Percentiles rank a stretch among this genome's conserved stretches.
Conservation (phyloP, 768 basidiomycete genomes). For the Amanita brunnescens region DNA sequence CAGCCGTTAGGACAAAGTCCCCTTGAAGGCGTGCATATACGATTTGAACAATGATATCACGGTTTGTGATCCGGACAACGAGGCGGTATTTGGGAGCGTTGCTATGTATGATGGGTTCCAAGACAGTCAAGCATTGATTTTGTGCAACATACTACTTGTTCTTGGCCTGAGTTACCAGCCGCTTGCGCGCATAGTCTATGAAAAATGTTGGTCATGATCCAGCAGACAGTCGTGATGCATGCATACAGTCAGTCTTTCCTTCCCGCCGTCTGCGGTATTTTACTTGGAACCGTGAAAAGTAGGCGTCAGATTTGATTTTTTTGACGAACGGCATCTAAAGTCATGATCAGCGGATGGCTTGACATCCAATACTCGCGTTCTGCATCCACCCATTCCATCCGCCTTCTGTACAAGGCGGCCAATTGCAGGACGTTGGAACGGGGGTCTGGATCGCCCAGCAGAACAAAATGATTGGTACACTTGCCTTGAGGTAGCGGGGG, state of each 20-base stretch:
- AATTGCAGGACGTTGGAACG: not conserved
- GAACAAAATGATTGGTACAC: conserved; percentile 10
- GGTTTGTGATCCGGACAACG: conserved; percentile 99
- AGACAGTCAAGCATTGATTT: not conserved
- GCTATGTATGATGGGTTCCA: conserved; percentile 27
- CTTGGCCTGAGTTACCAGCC: conserved; percentile 96
- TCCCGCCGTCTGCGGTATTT: conserved; percentile 97
- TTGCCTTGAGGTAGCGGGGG: conserved; percentile 32
- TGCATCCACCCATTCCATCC: conserved; percentile 21
- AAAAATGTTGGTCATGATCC: conserved; percentile 7
- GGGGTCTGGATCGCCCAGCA: not conserved
- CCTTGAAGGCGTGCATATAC: conserved; percentile 97
- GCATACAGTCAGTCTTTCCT: conserved; percentile 95
- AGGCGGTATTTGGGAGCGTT: conserved; percentile 98
- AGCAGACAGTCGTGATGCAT: not conserved
- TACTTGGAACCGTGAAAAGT: conserved; percentile 98
- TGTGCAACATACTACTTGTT: conserved; percentile 80
- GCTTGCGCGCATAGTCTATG: conserved; percentile 94
- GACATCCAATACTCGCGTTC: conserved; percentile 23
- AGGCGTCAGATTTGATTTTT: conserved; percentile 90
- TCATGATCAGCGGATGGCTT: conserved; percentile 2
- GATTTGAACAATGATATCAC: conserved; percentile 90
- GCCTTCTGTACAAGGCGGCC: not conserved
- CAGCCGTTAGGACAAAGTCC: conserved; percentile 86
- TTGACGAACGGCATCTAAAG: conserved; percentile 92